These are phyloP conservation scores for Blastobotrys malaysiensis DNA, from an alignment of 1,139 yeast genomes.

Conservation along the genomic window DNA sequence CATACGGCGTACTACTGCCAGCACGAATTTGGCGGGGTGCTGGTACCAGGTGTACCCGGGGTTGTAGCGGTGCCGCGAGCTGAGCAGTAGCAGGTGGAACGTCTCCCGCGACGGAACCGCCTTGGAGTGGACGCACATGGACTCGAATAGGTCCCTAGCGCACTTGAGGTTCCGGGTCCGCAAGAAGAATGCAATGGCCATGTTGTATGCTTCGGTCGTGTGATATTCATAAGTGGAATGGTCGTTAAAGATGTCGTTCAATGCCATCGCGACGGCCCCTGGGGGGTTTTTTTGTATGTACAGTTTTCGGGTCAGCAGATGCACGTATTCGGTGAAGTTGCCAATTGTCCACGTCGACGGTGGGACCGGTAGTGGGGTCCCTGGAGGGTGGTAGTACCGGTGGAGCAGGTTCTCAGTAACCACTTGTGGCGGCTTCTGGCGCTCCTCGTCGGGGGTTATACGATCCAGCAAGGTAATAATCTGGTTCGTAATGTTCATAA, in stretches of 20 bases:
- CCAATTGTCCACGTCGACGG: conserved; percentile 3
- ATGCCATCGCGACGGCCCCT: neutral
- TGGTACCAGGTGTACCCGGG: conserved; percentile 31
- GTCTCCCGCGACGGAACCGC: conserved; percentile 38
- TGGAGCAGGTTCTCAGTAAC: neutral
- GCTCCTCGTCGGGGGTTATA: neutral
- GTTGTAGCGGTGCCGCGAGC: conserved; percentile 27
- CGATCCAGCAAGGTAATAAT: neutral
- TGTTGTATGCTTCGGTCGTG: conserved; percentile 36
- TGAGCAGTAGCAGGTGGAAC: conserved; percentile 37
- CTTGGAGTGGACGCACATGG: conserved; percentile 28
- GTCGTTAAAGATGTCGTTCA: conserved; percentile 24
- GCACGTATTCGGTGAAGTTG: conserved; percentile 1
- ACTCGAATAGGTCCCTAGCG: conserved; percentile 39
- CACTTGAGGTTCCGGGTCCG: conserved; percentile 38
- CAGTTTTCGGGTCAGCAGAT: conserved; percentile 1
- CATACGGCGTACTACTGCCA: conserved; percentile 32
- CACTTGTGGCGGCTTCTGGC: neutral
- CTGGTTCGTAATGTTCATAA: neutral
- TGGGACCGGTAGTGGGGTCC: neutral
- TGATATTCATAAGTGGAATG: conserved; percentile 19
- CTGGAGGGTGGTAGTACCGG: neutral
- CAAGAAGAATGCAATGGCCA: conserved; percentile 39
- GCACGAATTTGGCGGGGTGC: conserved; percentile 24
- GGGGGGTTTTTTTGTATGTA: neutral